Conservation (phyloP, 805 yeast genomes). For the Candida ipomoeae region DNA sequence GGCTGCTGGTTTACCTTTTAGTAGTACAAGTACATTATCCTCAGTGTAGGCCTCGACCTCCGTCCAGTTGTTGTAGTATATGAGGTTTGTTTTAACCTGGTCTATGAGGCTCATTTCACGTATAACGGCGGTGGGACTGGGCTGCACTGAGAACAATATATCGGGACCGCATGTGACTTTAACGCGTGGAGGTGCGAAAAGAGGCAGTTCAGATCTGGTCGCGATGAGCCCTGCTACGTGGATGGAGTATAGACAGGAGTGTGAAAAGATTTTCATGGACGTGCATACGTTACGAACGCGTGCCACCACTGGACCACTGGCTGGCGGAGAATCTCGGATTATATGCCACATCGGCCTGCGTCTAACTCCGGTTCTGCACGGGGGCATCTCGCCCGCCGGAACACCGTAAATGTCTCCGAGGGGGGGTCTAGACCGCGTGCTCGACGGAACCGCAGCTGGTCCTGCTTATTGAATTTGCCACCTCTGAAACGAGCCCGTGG, state of each 20-base stretch:
- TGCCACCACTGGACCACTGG: not conserved
- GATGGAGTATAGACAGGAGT: not conserved
- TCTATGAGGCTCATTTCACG: constrained; percentile 20
- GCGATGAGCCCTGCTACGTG: not conserved
- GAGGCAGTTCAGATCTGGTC: not conserved
- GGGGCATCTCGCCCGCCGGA: not conserved
- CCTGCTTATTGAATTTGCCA: not conserved
- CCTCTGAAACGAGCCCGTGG: not conserved
- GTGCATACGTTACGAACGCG: not conserved
- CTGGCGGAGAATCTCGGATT: not conserved
- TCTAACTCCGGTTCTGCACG: not conserved
- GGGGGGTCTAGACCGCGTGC: not conserved
- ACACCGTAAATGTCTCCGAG: not conserved
- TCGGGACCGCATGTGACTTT: not conserved
- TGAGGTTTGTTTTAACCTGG: constrained; percentile 40
- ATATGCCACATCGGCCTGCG: not conserved
- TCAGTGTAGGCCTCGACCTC: constrained; percentile 22
- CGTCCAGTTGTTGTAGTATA: constrained; percentile 44
- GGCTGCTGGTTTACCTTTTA: constrained; percentile 33
- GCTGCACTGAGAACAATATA: not conserved
- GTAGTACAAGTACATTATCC: constrained; percentile 6
- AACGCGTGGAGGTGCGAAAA: not conserved
- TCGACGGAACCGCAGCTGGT: not conserved
- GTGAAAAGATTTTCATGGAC: constrained; percentile 1
- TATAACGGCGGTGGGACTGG: not conserved